Conservation (phyloP, 345 rosid species). For the Populus simonii region DNA sequence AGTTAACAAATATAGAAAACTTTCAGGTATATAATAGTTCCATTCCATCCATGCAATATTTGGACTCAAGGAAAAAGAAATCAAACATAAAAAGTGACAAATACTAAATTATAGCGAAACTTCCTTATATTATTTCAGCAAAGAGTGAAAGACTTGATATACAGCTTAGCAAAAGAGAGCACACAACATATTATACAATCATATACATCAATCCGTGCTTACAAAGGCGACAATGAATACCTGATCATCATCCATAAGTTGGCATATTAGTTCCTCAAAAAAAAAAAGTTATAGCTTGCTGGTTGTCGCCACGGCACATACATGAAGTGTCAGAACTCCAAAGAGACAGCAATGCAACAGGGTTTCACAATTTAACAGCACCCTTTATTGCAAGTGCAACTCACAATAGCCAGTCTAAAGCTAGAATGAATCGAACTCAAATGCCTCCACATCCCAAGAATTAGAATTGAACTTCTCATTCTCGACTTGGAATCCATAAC, state of each 20-base stretch:
- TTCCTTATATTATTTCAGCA: background rate
- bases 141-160: background rate
- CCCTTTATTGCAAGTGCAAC: background rate
- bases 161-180: background rate
- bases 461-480: background rate
- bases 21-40: background rate
- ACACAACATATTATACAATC: background rate
- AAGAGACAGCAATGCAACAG: background rate
- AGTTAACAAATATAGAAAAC: background rate
- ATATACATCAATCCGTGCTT: background rate
- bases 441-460: background rate
- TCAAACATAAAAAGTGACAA: background rate
- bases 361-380: background rate
- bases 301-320: background rate
- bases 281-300: background rate
- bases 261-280: background rate
- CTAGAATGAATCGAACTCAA: background rate
- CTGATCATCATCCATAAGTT: background rate
- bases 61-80: background rate
- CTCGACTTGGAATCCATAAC: conserved; percentile 26
- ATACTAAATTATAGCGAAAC: background rate
- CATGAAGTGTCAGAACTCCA: background rate
- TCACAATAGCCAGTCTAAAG: background rate
- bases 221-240: conserved; percentile 8
- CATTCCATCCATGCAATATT: background rate